phyloP scores from a whole-genome alignment of 2,329 filamentous ascomycete species.

The Phialophora expanda region DNA sequence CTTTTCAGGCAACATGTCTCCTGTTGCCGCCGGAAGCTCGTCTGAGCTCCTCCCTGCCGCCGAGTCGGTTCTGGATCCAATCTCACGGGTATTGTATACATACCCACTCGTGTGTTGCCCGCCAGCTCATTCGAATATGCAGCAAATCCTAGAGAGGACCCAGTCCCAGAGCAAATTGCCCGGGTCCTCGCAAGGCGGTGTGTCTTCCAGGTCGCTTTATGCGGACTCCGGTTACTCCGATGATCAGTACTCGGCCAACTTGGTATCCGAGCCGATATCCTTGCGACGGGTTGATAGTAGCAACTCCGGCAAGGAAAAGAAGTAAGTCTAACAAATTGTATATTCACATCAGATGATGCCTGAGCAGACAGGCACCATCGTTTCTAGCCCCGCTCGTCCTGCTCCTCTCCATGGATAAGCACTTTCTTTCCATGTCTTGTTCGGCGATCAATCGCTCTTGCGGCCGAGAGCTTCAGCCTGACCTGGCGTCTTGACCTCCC shows the following conservation, averaged over 20 bases:
- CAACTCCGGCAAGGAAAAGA: slow-evolving; percentile 64
- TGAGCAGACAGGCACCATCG: slow-evolving; percentile 8
- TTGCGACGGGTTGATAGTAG: slow-evolving; percentile 42
- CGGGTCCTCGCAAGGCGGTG: slow-evolving; percentile 52
- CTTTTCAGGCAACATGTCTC: slow-evolving; percentile 30
- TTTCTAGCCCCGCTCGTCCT: slow-evolving; percentile 3
- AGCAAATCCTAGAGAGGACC: slow-evolving; percentile 71
- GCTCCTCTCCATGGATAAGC: slow-evolving; percentile 14
- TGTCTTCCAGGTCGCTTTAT: slow-evolving; percentile 44
- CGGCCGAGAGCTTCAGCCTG: slow-evolving; percentile 7
- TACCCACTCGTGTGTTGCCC: slow-evolving; percentile 7
- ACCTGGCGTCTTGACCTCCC: not conserved
- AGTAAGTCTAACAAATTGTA: slow-evolving; percentile 55
- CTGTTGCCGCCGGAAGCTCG: slow-evolving; percentile 22
- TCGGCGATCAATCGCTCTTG: slow-evolving; percentile 10
- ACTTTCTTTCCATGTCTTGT: slow-evolving; percentile 14
- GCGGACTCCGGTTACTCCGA: slow-evolving; percentile 49
- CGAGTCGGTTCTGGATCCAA: slow-evolving; percentile 32
- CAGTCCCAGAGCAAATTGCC: slow-evolving; percentile 62
- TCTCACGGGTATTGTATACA: slow-evolving; percentile 31
- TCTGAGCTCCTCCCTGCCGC: slow-evolving; percentile 26
- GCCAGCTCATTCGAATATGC: slow-evolving; percentile 23
- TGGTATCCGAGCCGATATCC: slow-evolving; percentile 41
- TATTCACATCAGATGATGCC: not conserved
- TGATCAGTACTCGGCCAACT: slow-evolving; percentile 41